Evolutionary conservation across 2,329 filamentous ascomycete species (phyloP), one percentile per base, ranked within the genome.

Genomic region (Colletotrichum plurivorum): DNA sequence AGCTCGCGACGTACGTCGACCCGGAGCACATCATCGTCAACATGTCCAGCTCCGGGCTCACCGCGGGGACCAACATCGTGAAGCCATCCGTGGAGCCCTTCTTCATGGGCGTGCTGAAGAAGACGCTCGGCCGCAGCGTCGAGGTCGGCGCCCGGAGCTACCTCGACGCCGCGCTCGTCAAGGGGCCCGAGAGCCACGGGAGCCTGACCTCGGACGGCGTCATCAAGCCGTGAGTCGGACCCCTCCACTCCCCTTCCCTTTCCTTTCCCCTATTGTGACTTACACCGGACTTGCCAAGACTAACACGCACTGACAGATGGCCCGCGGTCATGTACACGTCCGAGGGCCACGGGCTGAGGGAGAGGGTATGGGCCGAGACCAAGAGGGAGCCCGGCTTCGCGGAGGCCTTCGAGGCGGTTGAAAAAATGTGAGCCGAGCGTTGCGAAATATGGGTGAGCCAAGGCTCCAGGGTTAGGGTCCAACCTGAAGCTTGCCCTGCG

Each of bases 101-200:
- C 5, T 49, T 74, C 0, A 13, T 76, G 0, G 25, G 72, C 7
- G 10, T 72, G n/a, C 25, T 73, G 27, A 76, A 75, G 41, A 63
- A 67, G 5, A 13, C 79, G 3, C 61, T 73, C 1, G 80, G 71
- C 1, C 74, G 81, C n/a, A 77, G 69, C 15, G 52, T 77, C 15
- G 73, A 76, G 20, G 78, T 81, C 3, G 85, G 82, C 4, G 84
- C 83, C 1, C 80, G 79, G 57, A 82, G 79, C 2, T 85, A 83
- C 70, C 63, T 87, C 5, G 84, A 88, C 71, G 84, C 84, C 0
- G 76, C 75, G 0, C 75, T 84, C 0, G 75, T 78, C 1, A 80
- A 86, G 69, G 85, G 85, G 0, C 78, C 78, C 54, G 84, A 87
- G 73, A 82, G 82, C 1, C 85, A 88, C 73, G 84, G 84, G 1